Evolutionary conservation across 140 eudicot genomes (phyloP), one percentile per base, ranked within the genome.

Genomic region (Erigeron philadelphicus): DNA sequence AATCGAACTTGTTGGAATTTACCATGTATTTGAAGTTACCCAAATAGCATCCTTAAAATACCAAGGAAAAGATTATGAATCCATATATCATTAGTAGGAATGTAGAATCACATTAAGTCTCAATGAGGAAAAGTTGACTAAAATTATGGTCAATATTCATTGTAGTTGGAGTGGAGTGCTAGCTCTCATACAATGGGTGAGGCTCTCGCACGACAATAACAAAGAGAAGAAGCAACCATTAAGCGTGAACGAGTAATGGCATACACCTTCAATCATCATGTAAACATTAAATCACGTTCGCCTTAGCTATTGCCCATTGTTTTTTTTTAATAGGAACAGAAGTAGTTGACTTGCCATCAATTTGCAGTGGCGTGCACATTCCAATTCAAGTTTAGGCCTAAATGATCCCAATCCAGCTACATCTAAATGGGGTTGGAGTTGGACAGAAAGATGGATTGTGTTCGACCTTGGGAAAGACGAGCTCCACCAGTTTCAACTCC

Each of bases 391-490:
- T 47, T 59, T 72, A 58, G 87, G 83, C 65, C 40, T 58, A 15
- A 63, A 62, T 53, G 79, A 80, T 70, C 61, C 73, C 9, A 85
- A 84, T 40, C 73, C 86, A 6, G 84, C 87, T 13, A 78, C 88
- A 35, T 78, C 84, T 47, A 79, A 86, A 46, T 92, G 98, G 98
- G 98, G 95, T 11, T 92, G 98, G 98, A 92, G 98, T 81, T 84
- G 95, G 95, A 92, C 73, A 83, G 98, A 93, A 57, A 84, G 94
- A 25, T 93, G 96, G 98, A 79, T 93, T 64, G 96, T 86, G 90
- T 93, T 80, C 85, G 86, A 4, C 96, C 95, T 54, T 93, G 96
- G 96, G 96, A 93, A 79, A 84, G 73, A 65, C 81, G 88, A 69
- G 82, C 76, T 44, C 46, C 75, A 13, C 71, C 67, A 41, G 80